Evolutionary conservation across 306 rosid species (phyloP), one percentile per base, ranked within the genome.

Genomic region (Ormosia semicastrata): DNA sequence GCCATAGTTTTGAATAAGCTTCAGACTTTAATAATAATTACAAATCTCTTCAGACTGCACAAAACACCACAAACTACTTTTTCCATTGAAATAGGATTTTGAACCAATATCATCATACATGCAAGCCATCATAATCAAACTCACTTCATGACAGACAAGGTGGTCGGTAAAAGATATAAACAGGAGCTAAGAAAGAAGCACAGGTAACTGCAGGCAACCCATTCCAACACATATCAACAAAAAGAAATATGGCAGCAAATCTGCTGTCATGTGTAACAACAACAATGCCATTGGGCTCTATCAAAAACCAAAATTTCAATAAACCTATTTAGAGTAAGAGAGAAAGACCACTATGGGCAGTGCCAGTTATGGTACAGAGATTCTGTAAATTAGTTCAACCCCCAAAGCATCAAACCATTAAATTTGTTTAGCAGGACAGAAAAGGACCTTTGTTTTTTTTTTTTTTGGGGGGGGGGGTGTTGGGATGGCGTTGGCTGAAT

Each of bases 361-460:
- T 29, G 40, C 37, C 60, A 57, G 76, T 17, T 65, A 37, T n/a
- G 34, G n/a, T n/a, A 65, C 17, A 11, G 15, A 81, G 15, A 33
- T 46, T 76, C 66, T 37, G 76, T 14, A 79, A 59, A 74, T 63
- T 5, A 33, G 58, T 75, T 74, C 60, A 82, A 47, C 41, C 18
- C 79, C 79, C 11, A 43, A 14, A 69, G 58, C 7, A 52, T 60
- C 6, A 71, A 60, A 73, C 43, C 3, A 56, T 3, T 30, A 49
- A 54, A 30, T 32, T 15, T 73, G 30, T 62, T 57, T 46, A 58
- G 34, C 46, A 5, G 2, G 30, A 17, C 32, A 60, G 39, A 52
- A n/a, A 46, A n/a, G 47, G 56, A 53, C 5, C 11, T 57, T 24
- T 24, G 0, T 24, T 24, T 0, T 24, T 24, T 24, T 24, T 24